Conservation (phyloP, 2,329 filamentous ascomycete species). For the Fusarium nanum region DNA sequence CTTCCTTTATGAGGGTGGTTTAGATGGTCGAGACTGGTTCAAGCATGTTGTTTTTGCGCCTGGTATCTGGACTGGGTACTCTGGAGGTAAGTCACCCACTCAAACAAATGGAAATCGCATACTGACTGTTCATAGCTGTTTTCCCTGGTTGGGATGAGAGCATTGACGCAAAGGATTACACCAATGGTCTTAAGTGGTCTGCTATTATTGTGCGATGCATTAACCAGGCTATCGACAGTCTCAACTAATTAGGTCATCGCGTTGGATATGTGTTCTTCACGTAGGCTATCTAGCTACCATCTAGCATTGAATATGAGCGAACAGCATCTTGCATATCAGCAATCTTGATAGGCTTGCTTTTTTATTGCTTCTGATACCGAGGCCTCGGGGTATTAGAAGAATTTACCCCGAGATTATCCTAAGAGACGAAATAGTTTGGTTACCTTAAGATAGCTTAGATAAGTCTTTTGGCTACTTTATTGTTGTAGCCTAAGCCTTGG, state of each 20-base stretch:
- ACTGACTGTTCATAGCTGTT: constrained; percentile 58
- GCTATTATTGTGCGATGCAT: constrained; percentile 67
- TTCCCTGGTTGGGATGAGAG: constrained; percentile 73
- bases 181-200: constrained; percentile 69
- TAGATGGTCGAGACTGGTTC: constrained; percentile 88
- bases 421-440: background rate
- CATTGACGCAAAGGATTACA: constrained; percentile 69
- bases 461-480: background rate
- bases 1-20: constrained; percentile 79
- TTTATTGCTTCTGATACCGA: too few relatives aligned
- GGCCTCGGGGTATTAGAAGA: background rate
- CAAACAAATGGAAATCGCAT: too few relatives aligned
- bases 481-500: background rate
- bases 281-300: background rate
- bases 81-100: constrained; percentile 68
- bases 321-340: background rate
- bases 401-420: background rate
- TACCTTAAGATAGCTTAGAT: background rate
- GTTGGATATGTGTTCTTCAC: background rate
- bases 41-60: constrained; percentile 96
- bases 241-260: constrained; percentile 33
- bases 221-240: constrained; percentile 57
- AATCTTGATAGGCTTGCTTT: background rate
- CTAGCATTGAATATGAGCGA: background rate
- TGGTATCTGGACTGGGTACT: constrained; percentile 90